These are phyloP conservation scores for Irpex sp. DNA, from an alignment of 1,284 basidiomycete species.

Conservation along the genomic window DNA sequence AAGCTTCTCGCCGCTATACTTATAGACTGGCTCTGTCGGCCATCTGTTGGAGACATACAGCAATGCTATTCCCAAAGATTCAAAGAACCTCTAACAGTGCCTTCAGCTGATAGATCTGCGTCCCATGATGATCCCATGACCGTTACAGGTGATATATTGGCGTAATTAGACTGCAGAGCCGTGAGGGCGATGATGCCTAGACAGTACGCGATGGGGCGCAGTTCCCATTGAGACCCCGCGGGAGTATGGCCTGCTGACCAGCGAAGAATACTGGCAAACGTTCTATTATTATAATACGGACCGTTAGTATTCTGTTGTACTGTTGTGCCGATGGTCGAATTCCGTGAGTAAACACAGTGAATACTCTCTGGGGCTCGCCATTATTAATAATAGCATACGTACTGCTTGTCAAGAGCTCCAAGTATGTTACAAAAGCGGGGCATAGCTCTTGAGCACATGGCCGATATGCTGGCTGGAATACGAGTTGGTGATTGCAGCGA, in stretches of 20 bases:
- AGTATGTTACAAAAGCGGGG: too few species aligned
- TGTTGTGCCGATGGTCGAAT: not conserved
- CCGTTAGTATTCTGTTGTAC: not conserved
- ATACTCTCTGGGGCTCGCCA: not conserved
- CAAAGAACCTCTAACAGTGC: too few species aligned
- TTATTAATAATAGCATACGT: not conserved
- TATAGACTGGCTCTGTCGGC: not conserved
- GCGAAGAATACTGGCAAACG: not conserved
- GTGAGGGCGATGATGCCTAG: not conserved
- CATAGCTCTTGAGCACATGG: too few species aligned
- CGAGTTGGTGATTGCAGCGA: too few species aligned
- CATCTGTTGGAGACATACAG: too few species aligned
- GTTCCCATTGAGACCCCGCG: not conserved
- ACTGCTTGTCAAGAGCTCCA: too few species aligned
- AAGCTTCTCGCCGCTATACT: not conserved
- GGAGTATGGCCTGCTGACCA: not conserved
- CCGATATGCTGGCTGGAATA: too few species aligned
- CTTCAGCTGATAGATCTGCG: not conserved
- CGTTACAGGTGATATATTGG: not conserved
- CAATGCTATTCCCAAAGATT: too few species aligned
- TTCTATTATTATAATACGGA: not conserved
- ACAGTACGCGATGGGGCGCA: not conserved
- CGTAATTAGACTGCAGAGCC: not conserved
- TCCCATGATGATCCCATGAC: not conserved
- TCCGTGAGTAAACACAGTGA: not conserved